Conservation (phyloP, 1,139 yeast species). For the Candida albicans region DNA sequence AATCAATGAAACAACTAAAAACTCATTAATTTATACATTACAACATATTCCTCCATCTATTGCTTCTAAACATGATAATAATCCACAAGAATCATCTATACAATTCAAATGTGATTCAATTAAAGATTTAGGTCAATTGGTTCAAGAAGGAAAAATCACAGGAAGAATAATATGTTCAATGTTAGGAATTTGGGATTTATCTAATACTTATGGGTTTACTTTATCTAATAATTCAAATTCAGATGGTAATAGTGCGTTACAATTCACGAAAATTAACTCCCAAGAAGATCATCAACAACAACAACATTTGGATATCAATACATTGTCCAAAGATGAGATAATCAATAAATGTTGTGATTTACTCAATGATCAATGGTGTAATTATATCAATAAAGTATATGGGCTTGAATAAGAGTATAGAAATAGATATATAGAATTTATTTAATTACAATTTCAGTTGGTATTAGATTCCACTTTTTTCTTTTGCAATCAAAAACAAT, state of each 20-base stretch:
- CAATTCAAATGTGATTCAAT: conserved; percentile 9
- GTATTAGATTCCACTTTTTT: background rate
- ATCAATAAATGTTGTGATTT: conserved; percentile 8
- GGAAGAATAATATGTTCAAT: conserved; percentile 31
- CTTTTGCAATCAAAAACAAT: background rate
- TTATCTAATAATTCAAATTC: conserved; percentile 12
- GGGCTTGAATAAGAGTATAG: conserved; percentile 20
- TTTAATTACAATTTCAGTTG: background rate
- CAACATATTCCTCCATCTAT: conserved; percentile 18
- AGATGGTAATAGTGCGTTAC: conserved; percentile 9
- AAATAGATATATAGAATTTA: background rate
- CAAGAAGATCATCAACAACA: background rate
- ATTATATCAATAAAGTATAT: conserved; percentile 24
- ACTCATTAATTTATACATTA: conserved; percentile 16
- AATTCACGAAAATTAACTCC: background rate
- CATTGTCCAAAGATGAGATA: conserved; percentile 7
- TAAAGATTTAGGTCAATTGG: conserved; percentile 17
- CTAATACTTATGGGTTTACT: conserved; percentile 20
- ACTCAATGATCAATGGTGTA: conserved; percentile 18
- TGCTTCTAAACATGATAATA: background rate
- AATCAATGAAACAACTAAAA: conserved; percentile 6
- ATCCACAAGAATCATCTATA: background rate
- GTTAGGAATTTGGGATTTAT: conserved; percentile 36
- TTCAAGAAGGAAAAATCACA: conserved; percentile 24
- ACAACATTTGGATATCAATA: background rate